These are phyloP conservation scores for Penstemon newberryi DNA, from an alignment of 257 asterid species.

Conservation along the genomic window DNA sequence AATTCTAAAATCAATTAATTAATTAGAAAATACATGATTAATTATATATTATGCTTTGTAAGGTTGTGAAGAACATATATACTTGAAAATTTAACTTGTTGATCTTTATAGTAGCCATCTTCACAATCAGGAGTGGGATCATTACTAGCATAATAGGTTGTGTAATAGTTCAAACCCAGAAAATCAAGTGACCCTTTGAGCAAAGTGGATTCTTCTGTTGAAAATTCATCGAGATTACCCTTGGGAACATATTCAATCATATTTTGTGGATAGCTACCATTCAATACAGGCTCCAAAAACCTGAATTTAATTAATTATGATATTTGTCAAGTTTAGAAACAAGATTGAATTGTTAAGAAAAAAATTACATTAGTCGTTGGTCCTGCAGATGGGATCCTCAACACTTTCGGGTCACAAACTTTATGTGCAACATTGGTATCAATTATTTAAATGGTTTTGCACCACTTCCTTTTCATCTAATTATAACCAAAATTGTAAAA, in stretches of 20 bases:
- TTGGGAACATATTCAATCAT: constrained; percentile 33
- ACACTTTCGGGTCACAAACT: no score
- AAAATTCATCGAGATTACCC: constrained; percentile 22
- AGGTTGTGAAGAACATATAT: constrained; percentile 6
- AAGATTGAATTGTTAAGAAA: no score
- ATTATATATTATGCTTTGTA: neutral
- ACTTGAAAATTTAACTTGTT: constrained; percentile 27
- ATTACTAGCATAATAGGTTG: constrained; percentile 31
- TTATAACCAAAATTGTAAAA: no score
- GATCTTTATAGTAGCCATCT: constrained; percentile 33
- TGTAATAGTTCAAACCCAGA: constrained; percentile 44
- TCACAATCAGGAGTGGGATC: constrained; percentile 17
- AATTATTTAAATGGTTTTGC: no score
- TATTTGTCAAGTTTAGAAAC: neutral
- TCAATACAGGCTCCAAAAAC: constrained; percentile 38
- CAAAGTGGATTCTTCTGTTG: constrained; percentile 29
- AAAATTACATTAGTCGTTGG: no score
- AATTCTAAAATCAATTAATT: no score
- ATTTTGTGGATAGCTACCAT: constrained; percentile 38
- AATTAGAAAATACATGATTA: no score
- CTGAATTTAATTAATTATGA: neutral
- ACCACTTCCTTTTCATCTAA: no score
- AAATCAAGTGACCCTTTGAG: constrained; percentile 44
- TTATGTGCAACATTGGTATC: no score
- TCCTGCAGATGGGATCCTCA: no score